phyloP scores from a whole-genome alignment of 176 grass and related monocot species.

The Panicum miliaceum region DNA sequence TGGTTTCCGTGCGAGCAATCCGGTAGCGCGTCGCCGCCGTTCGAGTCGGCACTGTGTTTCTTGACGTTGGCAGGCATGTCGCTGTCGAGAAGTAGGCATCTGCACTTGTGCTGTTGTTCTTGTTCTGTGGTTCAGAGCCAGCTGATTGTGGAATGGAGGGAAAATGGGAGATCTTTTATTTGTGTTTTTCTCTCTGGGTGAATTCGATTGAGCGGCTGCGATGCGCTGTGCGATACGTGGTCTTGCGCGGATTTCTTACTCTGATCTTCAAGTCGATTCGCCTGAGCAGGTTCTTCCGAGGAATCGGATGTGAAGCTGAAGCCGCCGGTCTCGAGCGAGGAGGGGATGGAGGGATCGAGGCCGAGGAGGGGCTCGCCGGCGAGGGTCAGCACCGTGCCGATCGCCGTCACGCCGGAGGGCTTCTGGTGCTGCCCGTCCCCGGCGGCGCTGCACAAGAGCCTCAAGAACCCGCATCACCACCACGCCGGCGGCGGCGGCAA shows the following conservation, averaged over 20 bases:
- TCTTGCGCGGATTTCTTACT: neutral
- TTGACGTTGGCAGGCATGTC: neutral
- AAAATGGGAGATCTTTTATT: too few relatives aligned
- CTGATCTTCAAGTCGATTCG: neutral
- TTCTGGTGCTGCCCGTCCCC: conserved; percentile 97
- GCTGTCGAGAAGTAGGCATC: neutral
- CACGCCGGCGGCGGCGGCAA: neutral
- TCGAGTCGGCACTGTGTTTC: neutral
- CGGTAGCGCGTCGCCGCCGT: neutral
- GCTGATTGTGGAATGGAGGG: too few relatives aligned
- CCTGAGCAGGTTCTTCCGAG: neutral
- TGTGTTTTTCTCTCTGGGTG: neutral
- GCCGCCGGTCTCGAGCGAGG: neutral
- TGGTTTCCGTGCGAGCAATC: neutral
- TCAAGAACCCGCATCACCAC: conserved; percentile 72
- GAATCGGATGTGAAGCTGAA: conserved; percentile 32
- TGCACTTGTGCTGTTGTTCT: neutral
- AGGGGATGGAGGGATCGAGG: conserved; percentile 33
- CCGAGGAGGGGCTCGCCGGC: conserved; percentile 41
- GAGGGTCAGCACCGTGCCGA: conserved; percentile 68
- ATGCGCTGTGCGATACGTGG: neutral
- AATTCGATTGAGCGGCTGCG: neutral
- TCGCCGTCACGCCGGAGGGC: conserved; percentile 89
- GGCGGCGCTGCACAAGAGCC: conserved; percentile 81
- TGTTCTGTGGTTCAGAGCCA: neutral